phyloP scores from a whole-genome alignment of 1,284 basidiomycete species.

The Abortiporus biennis region DNA sequence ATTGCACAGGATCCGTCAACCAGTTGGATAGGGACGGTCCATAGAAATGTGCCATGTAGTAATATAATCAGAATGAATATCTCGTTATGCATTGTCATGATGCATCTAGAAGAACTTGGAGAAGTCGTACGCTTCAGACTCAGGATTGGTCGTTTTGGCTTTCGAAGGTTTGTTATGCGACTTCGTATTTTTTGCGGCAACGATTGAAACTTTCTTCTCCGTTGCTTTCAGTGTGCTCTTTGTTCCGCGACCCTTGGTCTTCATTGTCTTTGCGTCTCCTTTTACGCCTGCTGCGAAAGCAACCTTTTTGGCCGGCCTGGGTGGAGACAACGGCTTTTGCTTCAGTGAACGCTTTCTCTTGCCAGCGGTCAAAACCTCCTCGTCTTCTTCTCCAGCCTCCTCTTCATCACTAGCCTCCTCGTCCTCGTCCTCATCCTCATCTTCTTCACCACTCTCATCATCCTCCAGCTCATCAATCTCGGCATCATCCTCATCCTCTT shows the following conservation, averaged over 20 bases:
- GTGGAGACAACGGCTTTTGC: background rate
- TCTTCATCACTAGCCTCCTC: background rate
- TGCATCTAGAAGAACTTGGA: conserved; percentile 6
- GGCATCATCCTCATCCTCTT: conserved; percentile 3
- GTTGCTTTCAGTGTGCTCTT: too few species aligned
- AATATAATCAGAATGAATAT: too few species aligned
- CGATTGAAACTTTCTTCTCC: too few species aligned
- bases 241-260: too few species aligned
- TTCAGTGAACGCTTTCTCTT: conserved; percentile 1
- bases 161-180: background rate
- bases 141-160: conserved; percentile 1
- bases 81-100: too few species aligned
- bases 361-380: background rate
- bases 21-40: too few species aligned
- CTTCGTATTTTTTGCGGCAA: background rate
- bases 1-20: too few species aligned
- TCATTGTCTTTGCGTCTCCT: too few species aligned
- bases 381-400: conserved; percentile 2
- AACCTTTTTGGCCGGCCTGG: conserved; percentile 3
- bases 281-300: conserved; percentile 2
- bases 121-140: conserved; percentile 6
- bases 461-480: background rate
- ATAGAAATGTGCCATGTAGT: too few species aligned
- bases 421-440: conserved; percentile 2
- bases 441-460: background rate